These are phyloP conservation scores for Neopestalotiopsis clavispora DNA, from an alignment of 2,329 filamentous ascomycete genomes.

Conservation along the genomic window DNA sequence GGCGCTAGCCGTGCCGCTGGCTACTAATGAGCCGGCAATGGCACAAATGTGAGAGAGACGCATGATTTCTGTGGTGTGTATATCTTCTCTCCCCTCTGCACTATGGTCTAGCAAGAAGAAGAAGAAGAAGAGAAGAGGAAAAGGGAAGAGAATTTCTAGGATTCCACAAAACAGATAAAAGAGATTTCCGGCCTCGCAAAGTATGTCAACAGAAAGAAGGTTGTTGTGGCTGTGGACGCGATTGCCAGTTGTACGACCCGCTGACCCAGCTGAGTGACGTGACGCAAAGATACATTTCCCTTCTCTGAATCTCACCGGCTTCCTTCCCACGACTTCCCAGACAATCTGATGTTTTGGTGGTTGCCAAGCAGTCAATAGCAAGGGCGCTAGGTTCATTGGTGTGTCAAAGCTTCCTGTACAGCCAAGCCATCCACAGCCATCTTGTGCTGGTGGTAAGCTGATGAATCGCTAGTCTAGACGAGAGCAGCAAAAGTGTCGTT, in stretches of 20 bases:
- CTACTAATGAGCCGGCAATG: conserved; percentile 2
- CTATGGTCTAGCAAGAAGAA: neutral
- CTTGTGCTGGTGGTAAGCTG: neutral
- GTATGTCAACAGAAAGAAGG: neutral
- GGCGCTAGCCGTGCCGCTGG: conserved; percentile 7
- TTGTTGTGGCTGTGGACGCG: neutral
- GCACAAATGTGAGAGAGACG: neutral
- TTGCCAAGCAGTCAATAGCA: neutral
- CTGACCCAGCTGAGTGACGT: conserved; percentile 1
- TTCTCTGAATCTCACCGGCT: neutral
- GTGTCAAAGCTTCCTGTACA: neutral
- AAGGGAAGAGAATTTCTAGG: neutral
- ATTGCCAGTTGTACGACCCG: neutral
- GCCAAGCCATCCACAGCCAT: neutral
- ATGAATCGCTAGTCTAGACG: neutral
- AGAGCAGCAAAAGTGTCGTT: neutral
- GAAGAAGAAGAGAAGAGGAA: neutral
- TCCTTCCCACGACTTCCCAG: neutral
- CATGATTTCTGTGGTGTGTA: neutral
- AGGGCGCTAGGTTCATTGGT: neutral
- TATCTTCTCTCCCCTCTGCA: neutral
- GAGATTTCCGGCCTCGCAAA: neutral
- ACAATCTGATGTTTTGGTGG: neutral
- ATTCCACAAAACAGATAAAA: neutral
- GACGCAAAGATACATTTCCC: neutral